These are phyloP conservation scores for Colletotrichum gloeosporioides DNA, from an alignment of 2,329 filamentous ascomycete genomes.

Conservation along the genomic window DNA sequence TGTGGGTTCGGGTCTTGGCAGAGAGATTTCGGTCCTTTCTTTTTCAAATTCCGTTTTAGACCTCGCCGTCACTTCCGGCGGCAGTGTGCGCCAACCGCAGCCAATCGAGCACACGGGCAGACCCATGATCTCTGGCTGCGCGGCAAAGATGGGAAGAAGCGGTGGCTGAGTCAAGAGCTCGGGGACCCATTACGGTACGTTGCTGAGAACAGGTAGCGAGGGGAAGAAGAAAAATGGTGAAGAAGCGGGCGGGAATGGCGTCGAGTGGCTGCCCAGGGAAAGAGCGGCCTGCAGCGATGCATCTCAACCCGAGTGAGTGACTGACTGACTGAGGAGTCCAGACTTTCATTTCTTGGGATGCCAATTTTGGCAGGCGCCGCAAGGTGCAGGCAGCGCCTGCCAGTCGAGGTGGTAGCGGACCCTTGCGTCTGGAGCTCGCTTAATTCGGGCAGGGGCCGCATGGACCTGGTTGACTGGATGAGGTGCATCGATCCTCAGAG, in stretches of 20 bases:
- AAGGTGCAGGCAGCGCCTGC: constrained; percentile 2
- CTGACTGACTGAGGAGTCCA: neutral
- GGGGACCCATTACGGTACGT: neutral
- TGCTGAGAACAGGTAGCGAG: neutral
- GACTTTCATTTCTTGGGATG: neutral
- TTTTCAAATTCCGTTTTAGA: neutral
- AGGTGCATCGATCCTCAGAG: constrained; percentile 18
- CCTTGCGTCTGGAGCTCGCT: constrained; percentile 20
- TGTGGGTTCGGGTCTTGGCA: neutral
- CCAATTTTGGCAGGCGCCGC: constrained; percentile 21
- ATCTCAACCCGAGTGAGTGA: neutral
- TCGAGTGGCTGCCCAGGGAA: neutral
- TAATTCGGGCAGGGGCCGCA: constrained; percentile 5
- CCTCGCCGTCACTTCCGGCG: neutral
- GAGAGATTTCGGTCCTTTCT: neutral
- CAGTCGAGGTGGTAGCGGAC: constrained; percentile 12
- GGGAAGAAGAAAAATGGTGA: neutral
- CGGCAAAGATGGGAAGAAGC: constrained; percentile 1
- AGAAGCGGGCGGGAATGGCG: constrained; percentile 3
- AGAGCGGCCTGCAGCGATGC: neutral
- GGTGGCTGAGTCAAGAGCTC: neutral
- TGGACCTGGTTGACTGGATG: constrained; percentile 24
- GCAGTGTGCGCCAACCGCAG: constrained; percentile 13
- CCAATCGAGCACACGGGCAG: constrained; percentile 9
- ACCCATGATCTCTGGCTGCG: neutral